Evolutionary conservation across 257 asterid species (phyloP), one percentile per base, ranked within the genome.

Genomic region (Fraxinus anomala): DNA sequence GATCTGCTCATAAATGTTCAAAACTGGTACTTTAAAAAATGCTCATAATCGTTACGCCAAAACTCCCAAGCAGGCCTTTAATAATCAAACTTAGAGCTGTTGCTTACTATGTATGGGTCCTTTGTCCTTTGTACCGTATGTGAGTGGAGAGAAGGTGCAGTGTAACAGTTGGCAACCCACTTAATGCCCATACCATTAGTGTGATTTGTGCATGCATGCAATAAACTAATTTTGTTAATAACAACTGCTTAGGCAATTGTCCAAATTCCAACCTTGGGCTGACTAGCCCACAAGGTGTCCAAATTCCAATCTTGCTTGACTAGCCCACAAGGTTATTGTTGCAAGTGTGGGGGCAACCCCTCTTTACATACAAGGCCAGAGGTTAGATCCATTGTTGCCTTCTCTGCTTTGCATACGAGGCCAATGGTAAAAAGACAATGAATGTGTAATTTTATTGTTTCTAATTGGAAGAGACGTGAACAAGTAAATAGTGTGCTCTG

Each of bases 401-500:
- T 51, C n/a, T 51, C 23, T 21, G 1, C n/a, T 51, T 17, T 19
- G 21, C n/a, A 51, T 17, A 4, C 23, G 19, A 51, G 61, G 51
- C 23, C 23, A 51, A 19, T 51, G 68, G 12, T 8, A 21, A 23
- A 21, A 7, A 24, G 16, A 61, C 31, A 24, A 8, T 61, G 68
- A 61, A 61, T 23, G 19, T 54, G 10, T 8, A 10, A 61, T 61
- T 61, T 51, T 13, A 59, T 61, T 21, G 4, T 10, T 23, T 10
- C 68, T 69, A 79, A 59, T 70, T 78, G 37, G 73, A 28, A 73
- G 24, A 74, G 40, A 61, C 39, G 39, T 40, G 71, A 72, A 54
- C 76, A 36, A 54, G 79, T 72, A 12, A 73, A 80, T 59, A 56
- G 26, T 80, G 72, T 47, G 26, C 68, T 33, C 73, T 77, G 70